Percentiles rank a stretch among this genome's conserved stretches.
phyloP scores from a whole-genome alignment of 2,329 filamentous ascomycete species.

The Ophiostoma populinum region DNA sequence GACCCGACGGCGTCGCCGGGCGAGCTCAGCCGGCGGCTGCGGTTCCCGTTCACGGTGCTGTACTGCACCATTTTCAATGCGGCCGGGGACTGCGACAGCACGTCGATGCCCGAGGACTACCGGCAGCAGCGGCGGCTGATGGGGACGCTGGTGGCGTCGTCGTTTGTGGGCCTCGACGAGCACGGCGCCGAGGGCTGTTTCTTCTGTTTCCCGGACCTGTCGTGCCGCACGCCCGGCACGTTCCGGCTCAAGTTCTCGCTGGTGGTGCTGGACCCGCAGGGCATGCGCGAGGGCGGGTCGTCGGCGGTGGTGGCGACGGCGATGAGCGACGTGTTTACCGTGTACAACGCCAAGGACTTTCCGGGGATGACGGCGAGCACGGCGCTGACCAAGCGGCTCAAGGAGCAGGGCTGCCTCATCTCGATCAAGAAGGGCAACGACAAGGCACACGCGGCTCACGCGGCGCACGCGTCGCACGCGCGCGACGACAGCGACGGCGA shows the following conservation, averaged over 20 bases:
- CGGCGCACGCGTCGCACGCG: conserved; percentile 18
- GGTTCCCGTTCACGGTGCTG: conserved; percentile 51
- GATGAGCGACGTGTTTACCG: conserved; percentile 56
- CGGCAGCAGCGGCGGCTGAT: conserved; percentile 59
- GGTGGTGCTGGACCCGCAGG: conserved; percentile 49
- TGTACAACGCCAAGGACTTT: conserved; percentile 75
- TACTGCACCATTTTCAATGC: conserved; percentile 64
- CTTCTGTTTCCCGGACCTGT: conserved; percentile 73
- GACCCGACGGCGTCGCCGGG: conserved; percentile 35
- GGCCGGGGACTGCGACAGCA: conserved; percentile 47
- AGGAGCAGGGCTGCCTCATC: conserved; percentile 67
- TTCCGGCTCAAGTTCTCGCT: conserved; percentile 61
- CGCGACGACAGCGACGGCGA: conserved; percentile 28
- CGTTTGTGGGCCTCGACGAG: conserved; percentile 62
- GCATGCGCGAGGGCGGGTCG: conserved; percentile 33
- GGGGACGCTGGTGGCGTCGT: conserved; percentile 61
- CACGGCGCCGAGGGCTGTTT: conserved; percentile 59
- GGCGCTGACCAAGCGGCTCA: conserved; percentile 52
- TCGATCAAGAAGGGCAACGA: conserved; percentile 78
- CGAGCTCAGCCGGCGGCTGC: conserved; percentile 33
- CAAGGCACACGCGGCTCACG: conserved; percentile 25
- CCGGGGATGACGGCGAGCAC: conserved; percentile 71
- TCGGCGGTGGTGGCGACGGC: conserved; percentile 33
- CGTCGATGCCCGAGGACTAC: conserved; percentile 53
- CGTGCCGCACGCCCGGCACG: conserved; percentile 58